A percentile compares a stretch with the other conserved stretches of the same genome.
Conservation (phyloP, 371 early-diverging fungal genomes). For the Vairimorpha ceranae region DNA sequence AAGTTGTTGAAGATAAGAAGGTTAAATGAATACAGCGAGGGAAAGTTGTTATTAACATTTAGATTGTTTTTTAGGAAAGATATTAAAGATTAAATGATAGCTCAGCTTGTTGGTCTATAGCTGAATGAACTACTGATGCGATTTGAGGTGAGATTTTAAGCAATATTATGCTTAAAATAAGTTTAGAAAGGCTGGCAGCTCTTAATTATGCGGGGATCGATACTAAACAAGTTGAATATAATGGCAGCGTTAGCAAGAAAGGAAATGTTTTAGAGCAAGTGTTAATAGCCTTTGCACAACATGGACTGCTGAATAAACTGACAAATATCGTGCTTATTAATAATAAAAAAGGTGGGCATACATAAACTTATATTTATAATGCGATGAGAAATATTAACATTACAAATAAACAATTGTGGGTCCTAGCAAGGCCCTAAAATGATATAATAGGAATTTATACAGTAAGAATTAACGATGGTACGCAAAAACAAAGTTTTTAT, state of each 20-base stretch:
- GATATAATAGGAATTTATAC: not conserved
- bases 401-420: not conserved
- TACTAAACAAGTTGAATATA: not conserved
- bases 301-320: not conserved
- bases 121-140: not conserved
- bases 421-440: not conserved
- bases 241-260: slow-evolving; percentile 7
- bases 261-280: not conserved
- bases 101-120: not conserved
- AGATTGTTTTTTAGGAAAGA: not conserved
- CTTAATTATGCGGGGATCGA: not conserved
- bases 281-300: not conserved
- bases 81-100: not conserved
- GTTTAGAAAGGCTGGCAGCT: not conserved
- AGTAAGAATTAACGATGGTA: not conserved
- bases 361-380: not conserved
- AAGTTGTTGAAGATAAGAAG: not conserved
- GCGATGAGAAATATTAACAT: not conserved
- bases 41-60: not conserved
- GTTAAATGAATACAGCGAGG: slow-evolving; percentile 1
- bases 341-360: not conserved
- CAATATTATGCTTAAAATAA: not conserved
- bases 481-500: not conserved
- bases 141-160: not conserved
- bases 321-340: slow-evolving; percentile 1